Evolutionary conservation across 805 yeast species (phyloP).

Genomic region (Kuraishia capsulata): DNA sequence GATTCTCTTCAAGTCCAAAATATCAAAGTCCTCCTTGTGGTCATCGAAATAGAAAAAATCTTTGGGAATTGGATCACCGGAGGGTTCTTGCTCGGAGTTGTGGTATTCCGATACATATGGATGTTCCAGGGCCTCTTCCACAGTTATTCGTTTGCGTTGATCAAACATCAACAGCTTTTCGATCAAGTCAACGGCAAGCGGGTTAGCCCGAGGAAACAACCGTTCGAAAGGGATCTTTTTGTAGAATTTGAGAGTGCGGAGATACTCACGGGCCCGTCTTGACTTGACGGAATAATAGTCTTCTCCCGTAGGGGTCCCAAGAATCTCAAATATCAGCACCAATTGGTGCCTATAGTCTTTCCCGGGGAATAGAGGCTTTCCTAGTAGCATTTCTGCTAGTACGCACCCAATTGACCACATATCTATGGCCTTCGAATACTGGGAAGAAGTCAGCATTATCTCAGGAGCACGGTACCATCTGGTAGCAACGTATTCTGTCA

Average conservation of each 20-base stretch:
- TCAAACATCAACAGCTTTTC: conserved; percentile 73
- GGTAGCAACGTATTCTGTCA: conserved; percentile 80
- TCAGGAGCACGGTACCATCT: conserved; percentile 85
- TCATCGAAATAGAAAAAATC: conserved; percentile 50
- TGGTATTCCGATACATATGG: conserved; percentile 66
- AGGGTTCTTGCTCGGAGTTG: conserved; percentile 66
- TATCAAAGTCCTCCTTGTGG: conserved; percentile 38
- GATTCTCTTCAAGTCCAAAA: conserved; percentile 42
- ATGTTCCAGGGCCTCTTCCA: conserved; percentile 73
- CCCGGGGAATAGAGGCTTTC: conserved; percentile 67
- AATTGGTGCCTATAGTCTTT: conserved; percentile 64
- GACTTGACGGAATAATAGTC: conserved; percentile 68
- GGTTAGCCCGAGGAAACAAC: conserved; percentile 40
- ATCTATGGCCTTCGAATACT: conserved; percentile 70
- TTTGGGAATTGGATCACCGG: conserved; percentile 40
- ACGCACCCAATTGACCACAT: conserved; percentile 80
- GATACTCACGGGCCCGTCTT: conserved; percentile 70
- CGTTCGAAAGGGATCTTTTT: conserved; percentile 44
- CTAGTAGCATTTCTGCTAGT: conserved; percentile 55
- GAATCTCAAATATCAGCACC: conserved; percentile 52
- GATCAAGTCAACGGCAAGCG: conserved; percentile 48
- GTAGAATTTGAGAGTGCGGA: conserved; percentile 54
- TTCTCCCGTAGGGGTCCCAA: conserved; percentile 69
- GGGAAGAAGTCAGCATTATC: conserved; percentile 65
- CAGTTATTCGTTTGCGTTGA: conserved; percentile 74